phyloP scores from a whole-genome alignment of 495 filamentous ascomycete species.

The Penicillium lagena region DNA sequence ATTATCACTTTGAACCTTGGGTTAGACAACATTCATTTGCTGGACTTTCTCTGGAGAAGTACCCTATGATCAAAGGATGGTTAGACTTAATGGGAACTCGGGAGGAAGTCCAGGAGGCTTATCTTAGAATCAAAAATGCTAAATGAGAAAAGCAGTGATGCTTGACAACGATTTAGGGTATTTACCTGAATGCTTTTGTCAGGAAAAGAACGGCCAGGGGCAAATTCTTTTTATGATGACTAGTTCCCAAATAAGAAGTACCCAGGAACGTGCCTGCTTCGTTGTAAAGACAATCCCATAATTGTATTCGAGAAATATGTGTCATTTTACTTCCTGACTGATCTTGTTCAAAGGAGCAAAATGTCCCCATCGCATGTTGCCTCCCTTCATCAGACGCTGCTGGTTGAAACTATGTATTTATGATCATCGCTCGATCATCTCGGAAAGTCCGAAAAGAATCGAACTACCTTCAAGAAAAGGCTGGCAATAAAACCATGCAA shows the following conservation, averaged over 20 bases:
- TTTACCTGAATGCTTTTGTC: too few species aligned
- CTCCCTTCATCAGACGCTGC: background rate
- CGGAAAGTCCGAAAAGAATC: too few species aligned
- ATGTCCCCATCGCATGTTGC: background rate
- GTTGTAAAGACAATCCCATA: background rate
- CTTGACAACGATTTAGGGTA: too few species aligned
- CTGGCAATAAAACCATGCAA: too few species aligned
- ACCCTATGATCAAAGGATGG: conserved; percentile 26
- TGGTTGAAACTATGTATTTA: conserved; percentile 10
- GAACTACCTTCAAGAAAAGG: too few species aligned
- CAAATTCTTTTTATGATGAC: too few species aligned
- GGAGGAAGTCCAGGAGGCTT: conserved; percentile 23
- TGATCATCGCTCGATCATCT: conserved; percentile 1
- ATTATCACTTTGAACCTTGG: conserved; percentile 43
- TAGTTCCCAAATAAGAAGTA: too few species aligned
- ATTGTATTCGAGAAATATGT: too few species aligned
- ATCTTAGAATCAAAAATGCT: conserved; percentile 13
- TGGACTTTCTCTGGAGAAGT: conserved; percentile 32
- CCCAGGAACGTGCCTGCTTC: conserved; percentile 9
- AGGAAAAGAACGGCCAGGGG: too few species aligned
- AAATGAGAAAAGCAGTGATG: background rate
- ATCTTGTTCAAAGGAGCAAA: background rate
- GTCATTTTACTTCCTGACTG: too few species aligned
- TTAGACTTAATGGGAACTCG: conserved; percentile 16
- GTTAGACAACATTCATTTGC: conserved; percentile 31